Percentiles rank a stretch among this genome's conserved stretches.
Evolutionary conservation across 495 filamentous ascomycete genomes (phyloP).

Genomic region (Podospora sp.): DNA sequence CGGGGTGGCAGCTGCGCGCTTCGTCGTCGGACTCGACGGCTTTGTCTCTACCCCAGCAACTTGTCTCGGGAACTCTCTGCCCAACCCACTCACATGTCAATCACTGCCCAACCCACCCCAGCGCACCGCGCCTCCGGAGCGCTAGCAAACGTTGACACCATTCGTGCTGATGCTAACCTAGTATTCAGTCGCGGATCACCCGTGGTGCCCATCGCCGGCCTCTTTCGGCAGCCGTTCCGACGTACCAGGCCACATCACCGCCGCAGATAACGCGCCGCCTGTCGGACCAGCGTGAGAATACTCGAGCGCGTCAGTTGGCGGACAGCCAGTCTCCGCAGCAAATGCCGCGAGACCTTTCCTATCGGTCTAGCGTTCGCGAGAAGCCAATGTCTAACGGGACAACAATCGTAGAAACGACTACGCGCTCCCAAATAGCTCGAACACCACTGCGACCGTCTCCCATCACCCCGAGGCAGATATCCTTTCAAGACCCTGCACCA

Average conservation of each 20-base stretch:
- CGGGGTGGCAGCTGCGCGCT: not conserved
- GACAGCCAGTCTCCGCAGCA: slow-evolving; percentile 39
- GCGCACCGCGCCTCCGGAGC: not conserved
- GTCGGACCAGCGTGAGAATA: slow-evolving; percentile 49
- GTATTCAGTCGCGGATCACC: slow-evolving; percentile 43
- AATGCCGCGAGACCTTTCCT: slow-evolving; percentile 32
- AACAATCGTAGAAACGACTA: slow-evolving; percentile 26
- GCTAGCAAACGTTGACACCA: not conserved
- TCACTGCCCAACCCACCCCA: not conserved
- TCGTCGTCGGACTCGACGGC: slow-evolving; percentile 2
- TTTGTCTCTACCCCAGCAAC: not conserved
- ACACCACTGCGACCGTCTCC: slow-evolving; percentile 41
- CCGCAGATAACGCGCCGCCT: slow-evolving; percentile 43
- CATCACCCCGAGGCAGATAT: slow-evolving; percentile 44
- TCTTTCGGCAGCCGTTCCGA: slow-evolving; percentile 45
- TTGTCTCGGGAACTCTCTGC: not conserved
- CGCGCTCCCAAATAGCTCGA: slow-evolving; percentile 26
- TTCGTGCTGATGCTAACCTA: slow-evolving; percentile 16
- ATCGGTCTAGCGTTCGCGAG: slow-evolving; percentile 31
- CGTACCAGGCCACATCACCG: slow-evolving; percentile 43
- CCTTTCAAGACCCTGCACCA: slow-evolving; percentile 45
- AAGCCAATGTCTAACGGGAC: slow-evolving; percentile 28
- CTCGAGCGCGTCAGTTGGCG: slow-evolving; percentile 34
- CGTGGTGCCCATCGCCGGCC: slow-evolving; percentile 46
- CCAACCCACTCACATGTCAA: slow-evolving; percentile 1